phyloP scores from a whole-genome alignment of 176 grass and related monocot species.

The Oryza punctata region DNA sequence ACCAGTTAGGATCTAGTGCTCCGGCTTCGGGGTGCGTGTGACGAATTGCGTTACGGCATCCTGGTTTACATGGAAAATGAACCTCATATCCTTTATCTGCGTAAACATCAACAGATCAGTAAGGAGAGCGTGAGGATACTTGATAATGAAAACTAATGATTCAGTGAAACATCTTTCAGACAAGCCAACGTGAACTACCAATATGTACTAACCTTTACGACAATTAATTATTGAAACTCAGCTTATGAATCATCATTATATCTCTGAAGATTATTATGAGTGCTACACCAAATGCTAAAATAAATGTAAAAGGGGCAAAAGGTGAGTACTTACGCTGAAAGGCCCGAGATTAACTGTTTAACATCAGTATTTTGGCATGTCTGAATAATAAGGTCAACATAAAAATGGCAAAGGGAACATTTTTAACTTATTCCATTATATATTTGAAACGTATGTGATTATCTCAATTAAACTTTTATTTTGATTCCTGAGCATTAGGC shows the following conservation, averaged over 20 bases:
- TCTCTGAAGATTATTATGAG: not conserved
- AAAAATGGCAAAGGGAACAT: not conserved
- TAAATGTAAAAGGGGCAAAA: not conserved
- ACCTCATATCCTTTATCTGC: slow-evolving; percentile 66
- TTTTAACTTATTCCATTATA: too few species aligned
- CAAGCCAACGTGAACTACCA: not conserved
- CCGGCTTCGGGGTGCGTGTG: not conserved
- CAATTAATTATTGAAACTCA: not conserved
- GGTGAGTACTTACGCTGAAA: not conserved
- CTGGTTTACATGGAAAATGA: slow-evolving; percentile 61
- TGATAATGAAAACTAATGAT: not conserved
- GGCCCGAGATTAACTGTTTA: not conserved
- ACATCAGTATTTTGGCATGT: not conserved
- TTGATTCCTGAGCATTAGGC: not conserved
- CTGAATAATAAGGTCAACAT: not conserved
- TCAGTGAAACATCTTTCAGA: slow-evolving; percentile 14
- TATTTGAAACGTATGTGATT: not conserved
- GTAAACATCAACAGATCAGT: not conserved
- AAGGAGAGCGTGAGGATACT: not conserved
- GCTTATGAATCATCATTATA: not conserved
- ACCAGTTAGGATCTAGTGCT: not conserved
- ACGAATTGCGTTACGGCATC: slow-evolving; percentile 45
- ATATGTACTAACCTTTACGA: not conserved
- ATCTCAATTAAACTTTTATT: not conserved
- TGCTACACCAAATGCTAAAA: not conserved